A percentile compares a stretch with the other conserved stretches of the same genome.
Evolutionary conservation across 2,329 filamentous ascomycete species (phyloP).

Genomic region (Beauveria caledonica): DNA sequence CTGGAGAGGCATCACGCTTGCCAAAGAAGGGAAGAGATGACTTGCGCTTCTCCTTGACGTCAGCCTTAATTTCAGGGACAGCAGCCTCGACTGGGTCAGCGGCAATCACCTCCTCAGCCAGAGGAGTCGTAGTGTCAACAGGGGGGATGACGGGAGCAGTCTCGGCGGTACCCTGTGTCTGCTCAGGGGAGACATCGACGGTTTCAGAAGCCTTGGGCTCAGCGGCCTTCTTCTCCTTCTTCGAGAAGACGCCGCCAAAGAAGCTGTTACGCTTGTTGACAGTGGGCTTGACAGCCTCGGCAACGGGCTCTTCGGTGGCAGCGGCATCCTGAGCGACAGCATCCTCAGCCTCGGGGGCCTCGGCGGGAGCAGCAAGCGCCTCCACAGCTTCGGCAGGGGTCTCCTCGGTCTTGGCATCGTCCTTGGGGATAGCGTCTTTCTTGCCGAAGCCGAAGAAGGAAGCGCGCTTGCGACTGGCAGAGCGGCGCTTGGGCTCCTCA

Average conservation of each 20-base stretch:
- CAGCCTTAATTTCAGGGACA: constrained; percentile 48
- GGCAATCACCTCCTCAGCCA: constrained; percentile 45
- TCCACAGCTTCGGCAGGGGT: constrained; percentile 24
- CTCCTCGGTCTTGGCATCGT: constrained; percentile 27
- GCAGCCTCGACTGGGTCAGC: constrained; percentile 40
- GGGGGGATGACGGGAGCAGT: constrained; percentile 51
- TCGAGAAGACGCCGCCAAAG: constrained; percentile 42
- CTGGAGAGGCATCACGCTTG: constrained; percentile 61
- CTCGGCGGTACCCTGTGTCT: constrained; percentile 38
- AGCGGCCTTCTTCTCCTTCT: constrained; percentile 52
- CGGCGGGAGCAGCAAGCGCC: constrained; percentile 23
- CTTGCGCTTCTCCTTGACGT: constrained; percentile 72
- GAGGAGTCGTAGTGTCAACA: constrained; percentile 48
- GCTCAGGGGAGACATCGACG: constrained; percentile 27
- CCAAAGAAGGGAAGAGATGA: constrained; percentile 70
- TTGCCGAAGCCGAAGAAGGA: constrained; percentile 57
- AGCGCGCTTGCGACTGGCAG: constrained; percentile 55
- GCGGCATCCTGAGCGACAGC: constrained; percentile 23
- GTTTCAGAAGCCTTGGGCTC: constrained; percentile 37
- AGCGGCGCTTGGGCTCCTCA: constrained; percentile 54
- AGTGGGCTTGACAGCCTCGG: constrained; percentile 40
- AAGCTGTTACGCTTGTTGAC: constrained; percentile 50
- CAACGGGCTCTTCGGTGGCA: constrained; percentile 26
- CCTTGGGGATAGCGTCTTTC: constrained; percentile 42
- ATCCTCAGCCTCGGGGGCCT: constrained; percentile 25